phyloP scores from a whole-genome alignment of 2,329 filamentous ascomycete genomes.

The Colletotrichum lupini region DNA sequence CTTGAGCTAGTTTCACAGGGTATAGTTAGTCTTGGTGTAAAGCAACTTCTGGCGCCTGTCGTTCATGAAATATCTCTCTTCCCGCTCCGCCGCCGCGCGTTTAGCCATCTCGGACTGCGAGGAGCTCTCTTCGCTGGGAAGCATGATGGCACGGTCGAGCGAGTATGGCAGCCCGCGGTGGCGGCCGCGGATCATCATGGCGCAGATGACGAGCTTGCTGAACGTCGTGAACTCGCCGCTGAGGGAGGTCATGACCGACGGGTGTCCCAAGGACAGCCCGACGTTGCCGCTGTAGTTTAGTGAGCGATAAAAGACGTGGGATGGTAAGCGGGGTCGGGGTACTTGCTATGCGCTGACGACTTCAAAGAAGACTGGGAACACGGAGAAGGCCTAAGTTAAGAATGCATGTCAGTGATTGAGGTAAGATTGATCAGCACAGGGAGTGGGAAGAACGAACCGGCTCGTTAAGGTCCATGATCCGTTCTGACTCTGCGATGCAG shows the following conservation, averaged over 20 bases:
- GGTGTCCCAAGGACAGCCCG: slow-evolving; percentile 48
- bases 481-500: slow-evolving; percentile 38
- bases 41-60: background rate
- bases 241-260: slow-evolving; percentile 43
- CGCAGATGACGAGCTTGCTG: slow-evolving; percentile 50
- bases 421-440: too few relatives aligned
- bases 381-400: slow-evolving; percentile 40
- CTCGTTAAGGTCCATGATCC: slow-evolving; percentile 16
- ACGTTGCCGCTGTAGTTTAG: slow-evolving; percentile 45
- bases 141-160: slow-evolving; percentile 47
- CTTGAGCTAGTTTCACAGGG: too few relatives aligned
- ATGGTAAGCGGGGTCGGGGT: too few relatives aligned
- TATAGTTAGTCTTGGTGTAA: background rate
- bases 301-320: background rate
- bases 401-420: too few relatives aligned
- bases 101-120: background rate
- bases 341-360: slow-evolving; percentile 48
- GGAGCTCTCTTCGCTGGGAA: background rate
- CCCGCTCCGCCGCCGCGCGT: background rate
- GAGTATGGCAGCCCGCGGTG: slow-evolving; percentile 48
- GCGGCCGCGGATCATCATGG: slow-evolving; percentile 51
- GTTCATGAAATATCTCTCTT: background rate
- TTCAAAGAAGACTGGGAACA: slow-evolving; percentile 48
- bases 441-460: background rate
- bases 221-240: slow-evolving; percentile 45